Percentiles rank a stretch among this genome's conserved stretches.
Conservation (phyloP, 2,329 filamentous ascomycete species). For the Colletotrichum orbiculare region DNA sequence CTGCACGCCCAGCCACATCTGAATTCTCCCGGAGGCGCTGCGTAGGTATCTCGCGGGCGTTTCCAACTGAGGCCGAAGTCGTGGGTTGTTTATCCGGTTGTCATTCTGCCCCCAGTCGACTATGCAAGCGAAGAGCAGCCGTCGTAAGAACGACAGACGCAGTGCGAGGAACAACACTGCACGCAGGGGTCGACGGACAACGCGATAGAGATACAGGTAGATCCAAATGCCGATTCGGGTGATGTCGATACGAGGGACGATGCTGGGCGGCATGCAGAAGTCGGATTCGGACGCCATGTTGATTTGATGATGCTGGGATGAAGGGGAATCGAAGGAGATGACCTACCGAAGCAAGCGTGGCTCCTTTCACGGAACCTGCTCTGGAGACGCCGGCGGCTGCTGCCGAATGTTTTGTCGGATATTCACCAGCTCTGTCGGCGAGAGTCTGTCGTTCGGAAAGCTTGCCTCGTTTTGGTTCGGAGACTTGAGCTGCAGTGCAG, state of each 20-base stretch:
- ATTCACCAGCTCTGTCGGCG: conserved; percentile 65
- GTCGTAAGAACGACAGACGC: not conserved
- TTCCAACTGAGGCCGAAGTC: not conserved
- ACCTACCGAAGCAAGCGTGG: conserved; percentile 29
- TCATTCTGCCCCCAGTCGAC: not conserved
- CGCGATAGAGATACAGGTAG: conserved; percentile 7
- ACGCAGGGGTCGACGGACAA: conserved; percentile 9
- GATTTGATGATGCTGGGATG: not conserved
- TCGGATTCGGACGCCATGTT: conserved; percentile 12
- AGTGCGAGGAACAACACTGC: not conserved
- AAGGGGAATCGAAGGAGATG: not conserved
- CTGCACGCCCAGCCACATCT: conserved; percentile 21
- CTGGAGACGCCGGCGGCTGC: conserved; percentile 47
- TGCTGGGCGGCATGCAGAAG: not conserved
- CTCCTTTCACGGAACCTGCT: conserved; percentile 17
- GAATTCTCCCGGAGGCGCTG: conserved; percentile 18
- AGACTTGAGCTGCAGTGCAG: conserved; percentile 50
- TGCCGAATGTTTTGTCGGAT: conserved; percentile 51
- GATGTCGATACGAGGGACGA: conserved; percentile 4
- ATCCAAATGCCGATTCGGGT: conserved; percentile 16
- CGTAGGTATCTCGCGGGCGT: conserved; percentile 6
- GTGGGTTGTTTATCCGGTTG: not conserved
- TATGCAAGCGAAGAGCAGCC: conserved; percentile 13
- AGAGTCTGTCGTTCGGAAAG: conserved; percentile 50
- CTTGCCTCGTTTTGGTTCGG: conserved; percentile 66